These are phyloP conservation scores for Salvia hispanica DNA, from an alignment of 257 asterid species.

Conservation along the genomic window DNA sequence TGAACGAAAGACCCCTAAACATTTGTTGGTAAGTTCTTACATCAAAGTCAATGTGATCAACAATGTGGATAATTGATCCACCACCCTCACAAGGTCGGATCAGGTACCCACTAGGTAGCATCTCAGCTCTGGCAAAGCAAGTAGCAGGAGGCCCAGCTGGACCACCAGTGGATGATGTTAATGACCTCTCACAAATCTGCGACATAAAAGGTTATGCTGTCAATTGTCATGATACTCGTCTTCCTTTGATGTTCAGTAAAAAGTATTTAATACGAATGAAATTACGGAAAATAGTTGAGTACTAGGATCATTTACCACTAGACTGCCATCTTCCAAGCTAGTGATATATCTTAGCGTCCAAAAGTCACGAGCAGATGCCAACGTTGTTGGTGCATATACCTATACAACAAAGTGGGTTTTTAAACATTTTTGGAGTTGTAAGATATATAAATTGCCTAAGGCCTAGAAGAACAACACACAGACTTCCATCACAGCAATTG, in stretches of 20 bases:
- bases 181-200: conserved; percentile 94
- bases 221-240: not conserved
- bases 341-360: conserved; percentile 88
- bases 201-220: not conserved
- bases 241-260: too few species aligned
- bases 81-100: conserved; percentile 97
- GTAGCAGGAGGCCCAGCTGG: conserved; percentile 79
- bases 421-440: not conserved
- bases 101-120: conserved; percentile 90
- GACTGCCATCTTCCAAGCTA: conserved; percentile 87
- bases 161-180: conserved; percentile 76
- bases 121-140: conserved; percentile 83
- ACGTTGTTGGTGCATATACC: conserved; percentile 92
- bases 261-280: not conserved
- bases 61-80: conserved; percentile 89
- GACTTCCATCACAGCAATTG: not conserved
- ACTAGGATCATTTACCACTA: conserved; percentile 62
- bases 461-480: not conserved
- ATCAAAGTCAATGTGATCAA: conserved; percentile 84
- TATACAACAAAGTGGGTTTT: conserved; percentile 19
- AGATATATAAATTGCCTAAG: not conserved
- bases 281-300: not conserved
- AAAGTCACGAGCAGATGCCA: conserved; percentile 95
- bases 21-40: conserved; percentile 41
- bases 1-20: not conserved